These are phyloP conservation scores for Lepraria neglecta DNA, from an alignment of 495 filamentous ascomycete genomes.

Conservation along the genomic window DNA sequence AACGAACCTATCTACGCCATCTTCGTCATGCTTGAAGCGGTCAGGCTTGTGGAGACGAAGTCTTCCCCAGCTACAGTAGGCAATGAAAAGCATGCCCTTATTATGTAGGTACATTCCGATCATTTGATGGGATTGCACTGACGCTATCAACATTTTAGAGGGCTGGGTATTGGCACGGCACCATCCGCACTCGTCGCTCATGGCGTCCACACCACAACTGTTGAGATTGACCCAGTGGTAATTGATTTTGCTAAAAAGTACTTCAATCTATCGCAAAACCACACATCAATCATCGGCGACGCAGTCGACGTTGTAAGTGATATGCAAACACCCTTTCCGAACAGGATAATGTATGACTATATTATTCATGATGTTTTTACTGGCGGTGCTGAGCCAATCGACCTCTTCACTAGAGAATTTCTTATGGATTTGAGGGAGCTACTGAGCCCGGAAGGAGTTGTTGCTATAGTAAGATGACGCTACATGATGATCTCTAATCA, in stretches of 20 bases:
- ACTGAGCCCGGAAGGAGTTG: conserved; percentile 69
- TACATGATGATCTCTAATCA: background rate
- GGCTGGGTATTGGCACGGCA: conserved; percentile 86
- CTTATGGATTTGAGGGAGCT: conserved; percentile 58
- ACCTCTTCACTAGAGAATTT: conserved; percentile 83
- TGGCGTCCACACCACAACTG: conserved; percentile 83
- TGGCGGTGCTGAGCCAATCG: conserved; percentile 82
- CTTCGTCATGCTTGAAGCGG: conserved; percentile 87
- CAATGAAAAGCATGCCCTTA: conserved; percentile 66
- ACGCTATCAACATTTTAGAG: conserved; percentile 44
- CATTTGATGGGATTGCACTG: conserved; percentile 17
- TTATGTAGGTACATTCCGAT: conserved; percentile 52
- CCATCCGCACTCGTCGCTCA: conserved; percentile 80
- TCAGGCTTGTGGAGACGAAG: conserved; percentile 64
- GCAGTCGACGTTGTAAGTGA: conserved; percentile 65
- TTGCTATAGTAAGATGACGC: conserved; percentile 72
- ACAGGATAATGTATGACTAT: conserved; percentile 64
- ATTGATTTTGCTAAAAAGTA: conserved; percentile 74
- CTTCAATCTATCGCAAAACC: conserved; percentile 72
- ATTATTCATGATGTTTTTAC: conserved; percentile 99
- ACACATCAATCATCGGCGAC: conserved; percentile 74
- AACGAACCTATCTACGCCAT: conserved; percentile 88
- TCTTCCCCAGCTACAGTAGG: conserved; percentile 42
- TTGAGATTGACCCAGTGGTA: conserved; percentile 90
- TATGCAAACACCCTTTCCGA: conserved; percentile 37